Evolutionary conservation across 2,329 filamentous ascomycete species (phyloP), one percentile per base, ranked within the genome.

Genomic region (Talaromyces sp.): DNA sequence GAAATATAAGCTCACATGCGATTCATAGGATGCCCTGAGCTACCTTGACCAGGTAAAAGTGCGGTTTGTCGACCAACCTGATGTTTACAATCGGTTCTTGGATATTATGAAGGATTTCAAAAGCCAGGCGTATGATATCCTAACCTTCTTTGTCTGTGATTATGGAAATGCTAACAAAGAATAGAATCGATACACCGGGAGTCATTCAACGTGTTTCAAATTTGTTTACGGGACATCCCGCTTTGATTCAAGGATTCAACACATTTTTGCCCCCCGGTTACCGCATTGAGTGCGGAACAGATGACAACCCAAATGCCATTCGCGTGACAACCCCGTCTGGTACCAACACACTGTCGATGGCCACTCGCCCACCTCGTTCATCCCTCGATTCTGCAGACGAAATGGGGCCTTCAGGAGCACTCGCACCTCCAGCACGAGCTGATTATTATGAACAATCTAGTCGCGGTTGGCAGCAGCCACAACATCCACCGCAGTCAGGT

Each of bases 61-160:
- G 29, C 93, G 96, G 71, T 99, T 99, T 68, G 90, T 92, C 63
- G 93, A 98, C 64, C 92, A 97, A 67, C 93, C 95, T 4, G 93
- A 98, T 74, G 95, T 99, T 0, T 99, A 99, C 71, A 98, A 98
- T 70, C 84, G 90, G 41, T 98, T 99, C 69, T 79, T 99, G 52
- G 95, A 99, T 68, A 99, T 99, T 55, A 99, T 99, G 95, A 99
- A 99, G 72, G 95, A 99, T 69, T 99, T 99, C 75, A 99, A 99
- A 78, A 96, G 92, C 69, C 93, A 96, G 78, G 92, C 93, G 85
- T 93, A 81, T 78, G 89, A 83, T 59, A 43, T 24, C 52, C 53
- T 61, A 69, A 79, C 27, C 27, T 59, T 50, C 38, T 19, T 46
- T 27, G 19, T 29, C 31, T 27, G 24, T 60, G 41, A 21, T 57